Base-by-base conservation (phyloP, 2,329 filamentous ascomycete species). In the Botryotinia convoluta region DNA sequence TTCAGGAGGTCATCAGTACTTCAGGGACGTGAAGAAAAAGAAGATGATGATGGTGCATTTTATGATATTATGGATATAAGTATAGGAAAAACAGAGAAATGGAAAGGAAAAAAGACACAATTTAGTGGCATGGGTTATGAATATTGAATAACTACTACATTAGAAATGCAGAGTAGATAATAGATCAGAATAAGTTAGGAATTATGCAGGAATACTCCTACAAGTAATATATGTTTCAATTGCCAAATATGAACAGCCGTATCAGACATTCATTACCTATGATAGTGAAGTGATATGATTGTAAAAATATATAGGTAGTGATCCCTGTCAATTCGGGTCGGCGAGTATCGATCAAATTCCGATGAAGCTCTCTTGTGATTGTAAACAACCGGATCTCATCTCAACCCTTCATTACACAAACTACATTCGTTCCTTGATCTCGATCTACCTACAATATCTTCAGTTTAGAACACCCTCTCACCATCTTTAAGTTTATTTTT, bases 1-100 rank as follows among this genome's bases (percentile, higher is more conserved):
- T 80, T 72, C 65, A 74, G 63, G 74, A 73, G 42, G 69, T 78
- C 10, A 48, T 62, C 32, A 48, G 70, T 69, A 39, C 62, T 35
- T 29, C n/a, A 57, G n/a, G 51, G 14, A 57, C 51, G 14, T 57
- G 60, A 61, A 10, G 44, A 59, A 42, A 26, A 63, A 37, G n/a
- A 59, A 54, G 26, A 35, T 18, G 60, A 12, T 51, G 63, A 73
- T 42, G 59, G 35, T 20, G 35, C n/a, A 73, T 59, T 69, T 70
- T 61, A 61, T 60, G 39, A n/a, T 22, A 20, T 29, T 29, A 42
- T 68, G 63, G 68, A 54, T 32, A 70, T 22, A 32, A 35, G 44
- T 5, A 37, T 32, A 62, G 32, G 44, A 22, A 63, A 48, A n/a
- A 1, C 20, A 37, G 22, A 22, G 32, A 51, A n/a, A 68, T 8